Base-by-base conservation (phyloP, 257 asterid species). In the Linderniella brevidens region DNA sequence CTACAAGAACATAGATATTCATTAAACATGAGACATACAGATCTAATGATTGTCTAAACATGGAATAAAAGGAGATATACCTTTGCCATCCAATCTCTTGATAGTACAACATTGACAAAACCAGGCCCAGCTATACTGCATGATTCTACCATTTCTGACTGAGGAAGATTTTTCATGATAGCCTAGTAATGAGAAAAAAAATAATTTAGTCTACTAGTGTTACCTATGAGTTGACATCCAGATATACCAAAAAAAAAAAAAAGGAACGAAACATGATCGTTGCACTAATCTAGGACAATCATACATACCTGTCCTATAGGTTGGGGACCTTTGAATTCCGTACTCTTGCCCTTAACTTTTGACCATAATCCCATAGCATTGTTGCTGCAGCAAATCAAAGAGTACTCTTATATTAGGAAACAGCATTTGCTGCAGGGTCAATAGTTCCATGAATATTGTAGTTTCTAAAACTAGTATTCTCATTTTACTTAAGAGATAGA, bases 321-420 rank as follows among this genome's bases (percentile, higher is more conserved):
- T 54, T 76, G 83, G 53, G 98, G 96, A 44, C 75, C 79, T 55
- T 11, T 73, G 68, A 64, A 84, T 55, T 69, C 78, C 19, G 87
- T 66, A 41, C 73, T 62, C 53, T 48, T 80, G 53, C 75, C 90
- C 59, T 71, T 88, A 53, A 88, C 59, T 61, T 70, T 78, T 35
- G 80, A 64, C 82, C 86, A 88, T 65, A 88, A 61, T 57, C 93
- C 78, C 98, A 88, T 88, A 11, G 98, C 98, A 62, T 88, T 88
- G 64, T 88, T 88, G 75, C 94, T 88, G 78, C 46, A 61, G 16
- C 63, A 56, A 61, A 5, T 53, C 61, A 59, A 46, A 44, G 53
- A 11, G 36, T 47, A 58, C 58, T 19, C 17, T 41, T 3, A 57
- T 39, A 52, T 19, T 49, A 11, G 15, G 15, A 17, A 44, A 9